Conservation (phyloP, 495 filamentous ascomycete genomes). For the Aspergillus bridgeri region DNA sequence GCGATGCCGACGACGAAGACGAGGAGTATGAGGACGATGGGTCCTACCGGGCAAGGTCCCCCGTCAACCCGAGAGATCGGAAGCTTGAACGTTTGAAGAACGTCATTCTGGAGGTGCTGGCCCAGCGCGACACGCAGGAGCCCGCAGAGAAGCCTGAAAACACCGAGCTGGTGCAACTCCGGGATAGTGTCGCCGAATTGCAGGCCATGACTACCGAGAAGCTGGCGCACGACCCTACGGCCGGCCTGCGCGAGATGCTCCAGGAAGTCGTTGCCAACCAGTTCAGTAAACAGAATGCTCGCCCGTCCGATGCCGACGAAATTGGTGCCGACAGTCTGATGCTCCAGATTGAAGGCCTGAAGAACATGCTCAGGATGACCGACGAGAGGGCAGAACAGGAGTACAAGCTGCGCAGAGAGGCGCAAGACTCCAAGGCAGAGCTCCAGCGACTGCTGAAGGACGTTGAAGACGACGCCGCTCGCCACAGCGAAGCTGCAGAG, state of each 20-base stretch:
- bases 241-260: conserved; percentile 43
- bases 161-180: conserved; percentile 49
- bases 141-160: conserved; percentile 34
- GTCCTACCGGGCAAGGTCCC: conserved; percentile 50
- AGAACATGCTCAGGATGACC: conserved; percentile 50
- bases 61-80: conserved; percentile 68
- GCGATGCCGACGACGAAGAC: conserved; percentile 94
- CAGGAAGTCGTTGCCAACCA: conserved; percentile 45
- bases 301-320: conserved; percentile 41
- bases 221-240: conserved; percentile 35
- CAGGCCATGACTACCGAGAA: conserved; percentile 44
- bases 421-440: conserved; percentile 71
- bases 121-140: conserved; percentile 45
- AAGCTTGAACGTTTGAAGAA: conserved; percentile 79
- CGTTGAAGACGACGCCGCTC: conserved; percentile 67
- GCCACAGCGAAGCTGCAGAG: conserved; percentile 65
- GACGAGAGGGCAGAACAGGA: conserved; percentile 57
- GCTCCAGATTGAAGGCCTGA: conserved; percentile 51
- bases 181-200: conserved; percentile 56
- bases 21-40: conserved; percentile 56
- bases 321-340: conserved; percentile 49
- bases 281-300: conserved; percentile 28
- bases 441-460: conserved; percentile 65
- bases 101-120: conserved; percentile 75
- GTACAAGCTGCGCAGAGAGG: conserved; percentile 58